These are phyloP conservation scores for Termitomyces bulborhizus DNA, from an alignment of 768 basidiomycete species.

Conservation along the genomic window DNA sequence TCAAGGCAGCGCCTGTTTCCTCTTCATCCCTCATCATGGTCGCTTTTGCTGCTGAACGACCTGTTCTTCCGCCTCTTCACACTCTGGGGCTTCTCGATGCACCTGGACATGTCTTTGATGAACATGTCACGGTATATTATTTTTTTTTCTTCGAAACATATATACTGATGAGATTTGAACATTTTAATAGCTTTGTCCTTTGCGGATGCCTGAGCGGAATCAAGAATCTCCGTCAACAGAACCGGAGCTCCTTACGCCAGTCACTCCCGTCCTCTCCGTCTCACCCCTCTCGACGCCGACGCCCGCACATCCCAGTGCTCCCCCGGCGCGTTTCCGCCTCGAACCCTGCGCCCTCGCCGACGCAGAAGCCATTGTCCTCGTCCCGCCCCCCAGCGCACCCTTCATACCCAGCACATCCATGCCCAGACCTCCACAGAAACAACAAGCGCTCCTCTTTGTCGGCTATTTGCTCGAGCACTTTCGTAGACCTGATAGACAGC, in stretches of 20 bases:
- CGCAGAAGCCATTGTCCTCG: constrained; percentile 47
- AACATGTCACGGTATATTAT: constrained; percentile 14
- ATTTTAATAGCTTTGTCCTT: constrained; percentile 12
- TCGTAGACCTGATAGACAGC: constrained; percentile 32
- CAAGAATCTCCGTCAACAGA: constrained; percentile 6
- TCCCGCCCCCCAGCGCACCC: constrained; percentile 27
- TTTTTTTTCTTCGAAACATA: not conserved
- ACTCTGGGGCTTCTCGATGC: constrained; percentile 34
- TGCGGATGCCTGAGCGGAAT: constrained; percentile 16
- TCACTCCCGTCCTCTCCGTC: constrained; percentile 16
- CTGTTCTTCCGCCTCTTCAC: constrained; percentile 48
- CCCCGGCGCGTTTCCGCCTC: constrained; percentile 20
- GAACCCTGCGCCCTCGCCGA: constrained; percentile 44
- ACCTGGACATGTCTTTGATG: constrained; percentile 4
- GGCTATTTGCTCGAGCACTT: constrained; percentile 42
- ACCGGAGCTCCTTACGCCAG: no score
- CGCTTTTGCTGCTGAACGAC: constrained; percentile 24
- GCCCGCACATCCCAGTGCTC: constrained; percentile 11
- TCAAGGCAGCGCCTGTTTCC: constrained; percentile 29
- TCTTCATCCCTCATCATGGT: constrained; percentile 7
- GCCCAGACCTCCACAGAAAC: constrained; percentile 6
- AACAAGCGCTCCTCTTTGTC: constrained; percentile 38
- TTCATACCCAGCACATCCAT: constrained; percentile 15
- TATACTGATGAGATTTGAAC: not conserved
- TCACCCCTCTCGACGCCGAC: constrained; percentile 21